Conservation (phyloP, 148 eudicot species). For the Persicaria maculosa region DNA sequence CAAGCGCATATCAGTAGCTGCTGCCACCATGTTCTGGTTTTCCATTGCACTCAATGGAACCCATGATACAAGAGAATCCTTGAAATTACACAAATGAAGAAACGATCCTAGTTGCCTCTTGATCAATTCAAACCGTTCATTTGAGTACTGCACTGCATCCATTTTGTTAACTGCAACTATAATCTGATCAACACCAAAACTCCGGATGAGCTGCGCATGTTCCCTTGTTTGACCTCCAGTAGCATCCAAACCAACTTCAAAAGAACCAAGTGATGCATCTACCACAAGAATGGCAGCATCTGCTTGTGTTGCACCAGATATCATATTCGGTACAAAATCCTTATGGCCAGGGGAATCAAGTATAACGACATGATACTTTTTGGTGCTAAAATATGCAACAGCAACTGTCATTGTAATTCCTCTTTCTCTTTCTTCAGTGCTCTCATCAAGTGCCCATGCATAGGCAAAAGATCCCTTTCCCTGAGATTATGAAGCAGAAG, state of each 20-base stretch:
- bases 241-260: slow-evolving; percentile 80
- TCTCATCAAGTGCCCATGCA: slow-evolving; percentile 98
- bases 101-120: slow-evolving; percentile 76
- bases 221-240: slow-evolving; percentile 89
- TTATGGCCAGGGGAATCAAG: slow-evolving; percentile 96
- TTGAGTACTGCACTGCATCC: slow-evolving; percentile 82
- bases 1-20: slow-evolving; percentile 67
- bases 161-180: slow-evolving; percentile 87
- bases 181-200: slow-evolving; percentile 93
- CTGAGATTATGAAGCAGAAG: slow-evolving; percentile 27
- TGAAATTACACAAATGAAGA: slow-evolving; percentile 82
- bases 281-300: slow-evolving; percentile 91
- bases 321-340: slow-evolving; percentile 99
- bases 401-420: slow-evolving; percentile 98
- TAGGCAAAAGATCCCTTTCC: slow-evolving; percentile 97
- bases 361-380: slow-evolving; percentile 72
- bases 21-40: slow-evolving; percentile 72
- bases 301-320: slow-evolving; percentile 98
- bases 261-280: slow-evolving; percentile 87
- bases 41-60: slow-evolving; percentile 89
- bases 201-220: slow-evolving; percentile 90
- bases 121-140: slow-evolving; percentile 71
- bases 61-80: slow-evolving; percentile 73
- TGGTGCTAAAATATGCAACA: slow-evolving; percentile 90
- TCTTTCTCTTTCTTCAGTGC: slow-evolving; percentile 95